Base-by-base conservation (phyloP, 2,329 filamentous ascomycete genomes). In the Fusarium longipes region DNA sequence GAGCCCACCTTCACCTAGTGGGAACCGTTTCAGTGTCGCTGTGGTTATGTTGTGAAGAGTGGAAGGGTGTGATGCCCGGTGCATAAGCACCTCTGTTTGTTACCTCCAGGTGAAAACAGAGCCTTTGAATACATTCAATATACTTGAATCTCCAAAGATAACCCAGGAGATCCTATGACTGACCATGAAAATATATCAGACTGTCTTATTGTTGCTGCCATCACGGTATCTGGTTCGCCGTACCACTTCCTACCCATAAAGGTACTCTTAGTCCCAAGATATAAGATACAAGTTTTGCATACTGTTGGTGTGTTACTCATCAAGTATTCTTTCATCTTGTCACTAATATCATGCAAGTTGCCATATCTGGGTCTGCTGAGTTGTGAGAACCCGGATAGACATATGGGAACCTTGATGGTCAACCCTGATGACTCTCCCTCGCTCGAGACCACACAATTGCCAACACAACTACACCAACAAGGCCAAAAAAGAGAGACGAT, bases 301-400 rank as follows among this genome's bases (percentile, higher is more conserved):
- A 20, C 20, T 8, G 12, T 8, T 17, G 15, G 15, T 2, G 6
- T 3, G 4, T 0, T 2, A 7, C 15, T 43, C 3, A 1, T 1
- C 6, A n/a, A 8, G 60, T 66, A 68, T 43, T 12, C 17, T 8
- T 14, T 4, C 48, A 68, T 58, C 61, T 30, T 8, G 12, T 40
- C 43, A 58, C 60, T 54, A 53, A 43, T 38, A 18, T 48, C 32
- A 39, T 38, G 48, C 30, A 30, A 44, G 27, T 17, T 29, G 25
- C 38, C 42, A 32, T 53, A 47, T 33, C 51, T 62, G 51, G 32
- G 35, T 24, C 44, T 40, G 40, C 30, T 47, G 44, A 42, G 49
- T 32, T 38, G 49, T 60, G 68, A 72, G 71, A 73, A 73, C 71
- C 71, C 53, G 63, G 71, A 73, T 73, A 73, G 70, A 49, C 57